Base-by-base conservation (phyloP, 1,139 yeast species). In the Hyphopichia khmerensis region DNA sequence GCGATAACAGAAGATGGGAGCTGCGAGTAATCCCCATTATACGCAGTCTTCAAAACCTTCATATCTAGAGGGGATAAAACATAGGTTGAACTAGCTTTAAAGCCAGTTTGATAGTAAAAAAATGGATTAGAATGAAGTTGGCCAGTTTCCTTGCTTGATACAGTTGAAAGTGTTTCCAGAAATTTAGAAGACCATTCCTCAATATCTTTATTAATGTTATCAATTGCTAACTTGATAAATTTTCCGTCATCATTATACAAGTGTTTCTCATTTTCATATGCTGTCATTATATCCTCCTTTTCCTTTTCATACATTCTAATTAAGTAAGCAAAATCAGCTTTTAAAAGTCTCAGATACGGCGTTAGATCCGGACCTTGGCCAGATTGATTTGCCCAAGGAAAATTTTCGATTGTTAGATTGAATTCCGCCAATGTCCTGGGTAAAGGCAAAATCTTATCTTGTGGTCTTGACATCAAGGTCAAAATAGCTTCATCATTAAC, bases 1-100 rank as follows among this genome's bases (percentile, higher is more conserved):
- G 80, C 79, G 4, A 79, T 65, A 8, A 91, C 59, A 0, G 78
- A 68, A 2, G 84, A 62, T 0, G 99, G 99, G 49, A 91, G 79
- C 13, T 72, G 63, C 1, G 79, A 64, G 55, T 86, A 91, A 15
- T 72, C 69, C 30, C 58, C 54, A 5, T 80, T 81, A 62, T 79
- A 89, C 5, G 84, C 76, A 1, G 80, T 62, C 47, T 80, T 77
- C 46, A 93, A 66, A 11, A 93, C 82, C 45, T 84, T 84, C 39
- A 87, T 77, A 56, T 93, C 99, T 38, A 93, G 67, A 2, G 91
- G 83, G 0, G 96, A 82, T 18, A 91, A 66, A 35, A 87, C 85
- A 59, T 69, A 89, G 26, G 79, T 77, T 5, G 84, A 75, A 3
- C 80, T 69, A 0, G 93, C 75, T 49, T 80, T 79, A 60, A 84